Conservation (phyloP, 2,329 filamentous ascomycete species). For the Ophiobolus disseminans region DNA sequence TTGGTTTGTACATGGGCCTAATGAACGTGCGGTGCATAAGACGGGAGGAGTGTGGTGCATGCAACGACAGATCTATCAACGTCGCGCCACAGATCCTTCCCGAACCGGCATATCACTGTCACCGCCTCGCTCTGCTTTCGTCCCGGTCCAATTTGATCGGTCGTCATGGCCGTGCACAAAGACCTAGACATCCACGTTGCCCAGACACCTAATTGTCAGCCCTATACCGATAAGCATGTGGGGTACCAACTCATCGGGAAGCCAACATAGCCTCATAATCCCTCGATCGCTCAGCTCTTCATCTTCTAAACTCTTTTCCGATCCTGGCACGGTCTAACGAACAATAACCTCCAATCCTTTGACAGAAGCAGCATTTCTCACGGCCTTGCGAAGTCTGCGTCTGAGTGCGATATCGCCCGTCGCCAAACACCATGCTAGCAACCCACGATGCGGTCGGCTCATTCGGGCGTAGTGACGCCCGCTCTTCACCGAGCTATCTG, state of each 20-base stretch:
- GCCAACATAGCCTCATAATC: slow-evolving; percentile 28
- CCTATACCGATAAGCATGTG: slow-evolving; percentile 26
- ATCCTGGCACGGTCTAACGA: slow-evolving; percentile 12
- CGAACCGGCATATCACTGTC: slow-evolving; percentile 9
- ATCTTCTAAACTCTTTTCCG: slow-evolving; percentile 13
- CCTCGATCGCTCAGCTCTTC: slow-evolving; percentile 24
- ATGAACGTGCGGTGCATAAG: slow-evolving; percentile 20
- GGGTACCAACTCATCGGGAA: slow-evolving; percentile 17
- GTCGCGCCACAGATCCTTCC: slow-evolving; percentile 12
- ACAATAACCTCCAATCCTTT: slow-evolving; percentile 10
- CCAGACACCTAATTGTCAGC: slow-evolving; percentile 26
- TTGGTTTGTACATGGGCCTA: slow-evolving; percentile 10
- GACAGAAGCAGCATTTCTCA: slow-evolving; percentile 11
- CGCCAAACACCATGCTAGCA: slow-evolving; percentile 22
- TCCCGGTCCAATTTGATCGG: slow-evolving; percentile 1
- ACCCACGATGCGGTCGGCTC: slow-evolving; percentile 14
- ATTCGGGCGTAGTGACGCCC: slow-evolving; percentile 18
- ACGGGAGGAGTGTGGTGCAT: slow-evolving; percentile 16
- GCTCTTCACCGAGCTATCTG: slow-evolving; percentile 17
- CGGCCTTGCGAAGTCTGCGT: slow-evolving; percentile 14
- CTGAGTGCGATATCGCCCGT: slow-evolving; percentile 15
- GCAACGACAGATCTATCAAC: slow-evolving; percentile 20
- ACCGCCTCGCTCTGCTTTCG: slow-evolving; percentile 18
- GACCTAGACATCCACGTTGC: slow-evolving; percentile 7
- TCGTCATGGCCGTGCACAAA: slow-evolving; percentile 15